Conservation (phyloP, 2,329 filamentous ascomycete species). For the Botrytis fragariae region DNA sequence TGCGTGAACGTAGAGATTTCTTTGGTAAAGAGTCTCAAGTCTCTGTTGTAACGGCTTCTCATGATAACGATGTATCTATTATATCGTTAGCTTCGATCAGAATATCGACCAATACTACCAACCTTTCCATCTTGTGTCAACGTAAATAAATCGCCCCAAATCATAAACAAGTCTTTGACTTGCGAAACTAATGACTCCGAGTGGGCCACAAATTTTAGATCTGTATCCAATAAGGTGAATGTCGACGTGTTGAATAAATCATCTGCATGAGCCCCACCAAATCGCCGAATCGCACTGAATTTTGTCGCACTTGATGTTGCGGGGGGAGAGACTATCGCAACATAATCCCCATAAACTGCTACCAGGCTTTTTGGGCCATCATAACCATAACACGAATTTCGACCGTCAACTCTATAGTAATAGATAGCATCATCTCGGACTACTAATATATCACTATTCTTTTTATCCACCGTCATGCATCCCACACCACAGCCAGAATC, state of each 20-base stretch:
- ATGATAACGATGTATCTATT: conserved; percentile 82
- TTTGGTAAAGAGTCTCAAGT: conserved; percentile 88
- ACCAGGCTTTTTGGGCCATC: conserved; percentile 86
- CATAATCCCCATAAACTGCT: conserved; percentile 77
- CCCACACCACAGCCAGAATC: conserved; percentile 88
- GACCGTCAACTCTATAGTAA: conserved; percentile 81
- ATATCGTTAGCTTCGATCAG: conserved; percentile 28
- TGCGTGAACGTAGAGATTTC: conserved; percentile 87
- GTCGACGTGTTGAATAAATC: conserved; percentile 82
- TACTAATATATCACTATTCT: conserved; percentile 83
- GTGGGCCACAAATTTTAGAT: conserved; percentile 85
- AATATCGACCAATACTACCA: conserved; percentile 29
- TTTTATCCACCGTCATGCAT: conserved; percentile 85
- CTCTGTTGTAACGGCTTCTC: conserved; percentile 90
- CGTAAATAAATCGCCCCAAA: conserved; percentile 92
- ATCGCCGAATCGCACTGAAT: conserved; percentile 60
- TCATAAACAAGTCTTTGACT: conserved; percentile 74
- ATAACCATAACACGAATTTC: conserved; percentile 85
- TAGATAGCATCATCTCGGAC: conserved; percentile 94
- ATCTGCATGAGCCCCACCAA: conserved; percentile 70
- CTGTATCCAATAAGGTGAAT: conserved; percentile 88
- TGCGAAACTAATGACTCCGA: conserved; percentile 80
- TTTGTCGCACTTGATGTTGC: conserved; percentile 47
- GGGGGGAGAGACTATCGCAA: conserved; percentile 80
- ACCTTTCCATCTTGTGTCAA: conserved; percentile 90